Evolutionary conservation across 768 basidiomycete species (phyloP).

Genomic region (Multifurca ochricompacta): DNA sequence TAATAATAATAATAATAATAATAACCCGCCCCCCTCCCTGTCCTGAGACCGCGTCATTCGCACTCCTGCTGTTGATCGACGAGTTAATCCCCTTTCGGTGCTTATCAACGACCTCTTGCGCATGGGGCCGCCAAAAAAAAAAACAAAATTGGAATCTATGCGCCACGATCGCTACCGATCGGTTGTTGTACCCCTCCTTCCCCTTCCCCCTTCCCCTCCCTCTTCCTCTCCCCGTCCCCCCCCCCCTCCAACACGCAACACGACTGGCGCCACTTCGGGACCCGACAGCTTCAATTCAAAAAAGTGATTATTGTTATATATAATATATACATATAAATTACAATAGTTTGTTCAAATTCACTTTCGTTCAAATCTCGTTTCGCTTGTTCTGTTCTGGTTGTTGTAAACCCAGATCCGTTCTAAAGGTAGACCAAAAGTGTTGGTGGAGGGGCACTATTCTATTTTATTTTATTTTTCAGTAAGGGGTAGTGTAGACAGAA

Average conservation of each 20-base stretch:
- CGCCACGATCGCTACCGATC: constrained; percentile 17
- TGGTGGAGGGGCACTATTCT: too few relatives aligned
- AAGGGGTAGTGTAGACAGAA: too few relatives aligned
- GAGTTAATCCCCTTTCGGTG: neutral
- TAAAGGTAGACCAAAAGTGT: too few relatives aligned
- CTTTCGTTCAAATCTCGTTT: constrained; percentile 1
- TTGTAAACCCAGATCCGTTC: too few relatives aligned
- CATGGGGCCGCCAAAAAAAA: neutral
- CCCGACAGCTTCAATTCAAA: constrained; percentile 13
- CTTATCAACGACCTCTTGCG: neutral
- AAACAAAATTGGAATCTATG: neutral
- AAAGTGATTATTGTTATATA: neutral
- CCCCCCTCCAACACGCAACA: neutral
- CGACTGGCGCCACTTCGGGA: neutral
- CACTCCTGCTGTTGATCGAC: neutral
- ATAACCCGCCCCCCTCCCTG: too few relatives aligned
- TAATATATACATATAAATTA: too few relatives aligned
- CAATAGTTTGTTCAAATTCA: neutral
- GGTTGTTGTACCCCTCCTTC: neutral
- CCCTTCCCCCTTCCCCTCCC: neutral
- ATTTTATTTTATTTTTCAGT: too few relatives aligned
- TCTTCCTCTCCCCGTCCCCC: neutral
- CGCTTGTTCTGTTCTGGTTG: too few relatives aligned
- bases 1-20: too few relatives aligned
- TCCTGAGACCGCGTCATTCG: neutral